Evolutionary conservation across 2,329 filamentous ascomycete species (phyloP).

Genomic region (Microdochium nivale): DNA sequence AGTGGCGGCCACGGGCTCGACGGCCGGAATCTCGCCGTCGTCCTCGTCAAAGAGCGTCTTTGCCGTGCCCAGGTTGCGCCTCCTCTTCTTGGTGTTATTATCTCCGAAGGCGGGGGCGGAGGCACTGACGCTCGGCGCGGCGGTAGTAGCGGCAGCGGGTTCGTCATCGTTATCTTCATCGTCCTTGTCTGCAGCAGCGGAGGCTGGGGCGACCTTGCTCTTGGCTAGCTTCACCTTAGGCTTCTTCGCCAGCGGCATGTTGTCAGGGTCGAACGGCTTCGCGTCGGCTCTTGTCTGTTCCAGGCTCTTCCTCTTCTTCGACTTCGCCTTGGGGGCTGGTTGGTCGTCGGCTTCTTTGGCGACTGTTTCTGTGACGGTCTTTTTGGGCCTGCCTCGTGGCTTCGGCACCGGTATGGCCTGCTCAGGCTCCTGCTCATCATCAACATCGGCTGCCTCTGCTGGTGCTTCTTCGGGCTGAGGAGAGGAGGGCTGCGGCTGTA

Average conservation of each 20-base stretch:
- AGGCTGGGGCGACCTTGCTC: no score
- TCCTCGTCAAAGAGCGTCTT: slow-evolving; percentile 67
- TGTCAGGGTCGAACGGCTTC: not conserved
- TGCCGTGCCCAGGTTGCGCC: slow-evolving; percentile 60
- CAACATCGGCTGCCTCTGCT: slow-evolving; percentile 10
- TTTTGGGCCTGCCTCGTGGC: slow-evolving; percentile 36
- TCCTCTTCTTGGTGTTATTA: slow-evolving; percentile 53
- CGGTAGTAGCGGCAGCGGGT: not conserved
- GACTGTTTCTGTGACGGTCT: slow-evolving; percentile 34
- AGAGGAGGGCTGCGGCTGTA: not conserved
- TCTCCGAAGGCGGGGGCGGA: slow-evolving; percentile 8
- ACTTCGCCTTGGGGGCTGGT: slow-evolving; percentile 7
- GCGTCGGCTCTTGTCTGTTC: slow-evolving; percentile 3
- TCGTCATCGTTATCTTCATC: slow-evolving; percentile 21
- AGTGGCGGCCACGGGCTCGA: slow-evolving; percentile 17
- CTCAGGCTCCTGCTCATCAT: slow-evolving; percentile 16
- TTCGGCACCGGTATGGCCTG: slow-evolving; percentile 23
- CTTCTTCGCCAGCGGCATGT: not conserved
- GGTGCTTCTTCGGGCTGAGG: not conserved
- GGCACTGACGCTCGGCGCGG: no score
- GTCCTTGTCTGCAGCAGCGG: not conserved
- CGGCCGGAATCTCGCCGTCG: slow-evolving; percentile 42
- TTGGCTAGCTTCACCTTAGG: not conserved
- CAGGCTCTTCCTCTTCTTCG: slow-evolving; percentile 1
- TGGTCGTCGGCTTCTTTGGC: slow-evolving; percentile 37